Conservation (phyloP, 495 filamentous ascomycete genomes). For the Pseudevernia furfuracea region DNA sequence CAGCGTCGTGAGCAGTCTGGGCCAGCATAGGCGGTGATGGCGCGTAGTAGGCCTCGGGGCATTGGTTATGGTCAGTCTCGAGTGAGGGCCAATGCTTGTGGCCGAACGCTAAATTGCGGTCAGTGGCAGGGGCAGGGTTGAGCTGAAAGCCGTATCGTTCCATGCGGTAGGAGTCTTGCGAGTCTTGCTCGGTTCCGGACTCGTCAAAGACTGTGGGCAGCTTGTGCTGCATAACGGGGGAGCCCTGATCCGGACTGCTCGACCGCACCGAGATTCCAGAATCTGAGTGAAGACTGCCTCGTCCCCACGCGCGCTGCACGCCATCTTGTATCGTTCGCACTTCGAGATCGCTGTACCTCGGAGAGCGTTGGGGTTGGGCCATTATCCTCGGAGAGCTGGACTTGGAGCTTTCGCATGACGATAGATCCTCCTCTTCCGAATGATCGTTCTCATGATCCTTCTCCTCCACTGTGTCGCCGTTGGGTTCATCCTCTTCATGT, state of each 20-base stretch:
- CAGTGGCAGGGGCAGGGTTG: neutral
- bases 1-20: slow-evolving; percentile 6
- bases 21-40: slow-evolving; percentile 7
- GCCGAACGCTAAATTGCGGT: slow-evolving; percentile 6
- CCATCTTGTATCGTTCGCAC: slow-evolving; percentile 22
- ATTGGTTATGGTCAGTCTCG: slow-evolving; percentile 10
- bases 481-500: slow-evolving; percentile 14
- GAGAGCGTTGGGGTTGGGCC: slow-evolving; percentile 14
- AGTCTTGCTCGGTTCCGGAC: neutral
- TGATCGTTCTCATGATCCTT: slow-evolving; percentile 12
- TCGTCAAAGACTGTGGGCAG: slow-evolving; percentile 22
- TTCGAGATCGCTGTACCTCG: slow-evolving; percentile 26
- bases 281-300: slow-evolving; percentile 25
- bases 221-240: slow-evolving; percentile 24
- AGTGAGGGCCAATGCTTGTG: slow-evolving; percentile 17
- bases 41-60: slow-evolving; percentile 24
- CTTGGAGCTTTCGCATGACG: slow-evolving; percentile 1
- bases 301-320: slow-evolving; percentile 17
- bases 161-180: neutral
- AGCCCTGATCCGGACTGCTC: slow-evolving; percentile 25
- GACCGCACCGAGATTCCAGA: slow-evolving; percentile 27
- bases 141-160: slow-evolving; percentile 10
- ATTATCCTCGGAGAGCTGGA: slow-evolving; percentile 13
- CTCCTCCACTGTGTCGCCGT: slow-evolving; percentile 8
- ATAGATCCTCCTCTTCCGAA: slow-evolving; percentile 10